Percentiles rank a stretch among this genome's conserved stretches.
These are phyloP conservation scores for Orbilia quercus DNA, from an alignment of 2,329 filamentous ascomycete species.

Conservation along the genomic window DNA sequence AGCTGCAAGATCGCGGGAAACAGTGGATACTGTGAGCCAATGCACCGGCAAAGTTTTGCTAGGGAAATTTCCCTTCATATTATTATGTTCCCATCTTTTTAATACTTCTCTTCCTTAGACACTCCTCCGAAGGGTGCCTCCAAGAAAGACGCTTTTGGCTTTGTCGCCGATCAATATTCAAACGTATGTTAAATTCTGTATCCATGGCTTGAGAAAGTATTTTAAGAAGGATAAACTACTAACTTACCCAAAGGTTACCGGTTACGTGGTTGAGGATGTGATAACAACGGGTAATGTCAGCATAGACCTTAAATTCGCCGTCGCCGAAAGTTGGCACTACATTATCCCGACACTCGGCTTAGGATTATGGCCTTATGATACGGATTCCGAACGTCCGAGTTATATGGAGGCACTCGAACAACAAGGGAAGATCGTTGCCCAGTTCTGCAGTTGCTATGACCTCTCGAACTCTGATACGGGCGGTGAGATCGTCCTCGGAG, in stretches of 20 bases:
- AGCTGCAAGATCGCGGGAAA: slow-evolving; percentile 7
- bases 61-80: no score
- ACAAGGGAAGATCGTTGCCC: slow-evolving; percentile 29
- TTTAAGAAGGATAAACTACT: neutral
- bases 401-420: slow-evolving; percentile 23
- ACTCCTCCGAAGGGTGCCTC: slow-evolving; percentile 4
- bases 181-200: neutral
- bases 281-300: slow-evolving; percentile 10
- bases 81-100: no score
- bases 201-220: neutral
- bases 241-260: neutral
- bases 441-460: slow-evolving; percentile 22
- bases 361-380: slow-evolving; percentile 1
- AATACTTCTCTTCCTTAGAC: slow-evolving; percentile 9
- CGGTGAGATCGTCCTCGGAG: slow-evolving; percentile 15
- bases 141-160: neutral
- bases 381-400: neutral
- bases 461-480: neutral
- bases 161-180: no score
- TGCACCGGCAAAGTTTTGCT: no score
- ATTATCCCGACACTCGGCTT: slow-evolving; percentile 26
- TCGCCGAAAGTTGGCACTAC: slow-evolving; percentile 13
- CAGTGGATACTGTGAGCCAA: slow-evolving; percentile 22
- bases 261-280: slow-evolving; percentile 10
- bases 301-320: slow-evolving; percentile 17